phyloP scores from a whole-genome alignment of 192 early-diverging fungal species.

The Backusella luteola region DNA sequence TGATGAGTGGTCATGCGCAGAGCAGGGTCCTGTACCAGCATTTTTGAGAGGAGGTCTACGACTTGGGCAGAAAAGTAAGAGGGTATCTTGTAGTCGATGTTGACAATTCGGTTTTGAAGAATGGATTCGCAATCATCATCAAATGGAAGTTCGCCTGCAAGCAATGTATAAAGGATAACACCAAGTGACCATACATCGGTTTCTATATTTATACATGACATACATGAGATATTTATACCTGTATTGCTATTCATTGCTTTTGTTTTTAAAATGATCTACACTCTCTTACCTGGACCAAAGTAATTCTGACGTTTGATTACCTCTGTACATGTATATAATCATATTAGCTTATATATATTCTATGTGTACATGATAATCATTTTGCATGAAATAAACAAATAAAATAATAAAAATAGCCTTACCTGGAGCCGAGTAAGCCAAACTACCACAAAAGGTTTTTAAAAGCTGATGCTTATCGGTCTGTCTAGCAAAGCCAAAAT shows the following conservation, averaged over 20 bases:
- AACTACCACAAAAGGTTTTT: conserved; percentile 62
- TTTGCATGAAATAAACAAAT: not conserved
- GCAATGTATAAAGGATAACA: conserved; percentile 84
- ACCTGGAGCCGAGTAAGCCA: conserved; percentile 81
- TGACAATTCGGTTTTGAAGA: conserved; percentile 67
- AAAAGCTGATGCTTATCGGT: conserved; percentile 56
- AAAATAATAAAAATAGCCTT: not conserved
- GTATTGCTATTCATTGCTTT: not conserved
- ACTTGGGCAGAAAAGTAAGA: conserved; percentile 49
- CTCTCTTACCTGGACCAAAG: conserved; percentile 61
- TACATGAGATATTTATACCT: not conserved
- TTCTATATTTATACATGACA: conserved; percentile 8
- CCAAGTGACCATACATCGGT: conserved; percentile 97
- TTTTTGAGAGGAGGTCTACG: conserved; percentile 59
- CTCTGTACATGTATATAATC: conserved; percentile 43
- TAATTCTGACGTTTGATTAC: conserved; percentile 76
- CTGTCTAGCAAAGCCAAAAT: conserved; percentile 72
- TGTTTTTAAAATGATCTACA: not conserved
- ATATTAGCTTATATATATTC: not conserved
- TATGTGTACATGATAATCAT: not conserved
- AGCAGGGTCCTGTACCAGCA: conserved; percentile 63
- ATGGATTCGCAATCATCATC: conserved; percentile 76
- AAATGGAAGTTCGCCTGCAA: conserved; percentile 80
- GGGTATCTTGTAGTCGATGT: conserved; percentile 71
- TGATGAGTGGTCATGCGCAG: conserved; percentile 60